Percentiles rank a stretch among this genome's conserved stretches.
Evolutionary conservation across 2,329 filamentous ascomycete species (phyloP).

Genomic region (Pyrenochaeta sp.): DNA sequence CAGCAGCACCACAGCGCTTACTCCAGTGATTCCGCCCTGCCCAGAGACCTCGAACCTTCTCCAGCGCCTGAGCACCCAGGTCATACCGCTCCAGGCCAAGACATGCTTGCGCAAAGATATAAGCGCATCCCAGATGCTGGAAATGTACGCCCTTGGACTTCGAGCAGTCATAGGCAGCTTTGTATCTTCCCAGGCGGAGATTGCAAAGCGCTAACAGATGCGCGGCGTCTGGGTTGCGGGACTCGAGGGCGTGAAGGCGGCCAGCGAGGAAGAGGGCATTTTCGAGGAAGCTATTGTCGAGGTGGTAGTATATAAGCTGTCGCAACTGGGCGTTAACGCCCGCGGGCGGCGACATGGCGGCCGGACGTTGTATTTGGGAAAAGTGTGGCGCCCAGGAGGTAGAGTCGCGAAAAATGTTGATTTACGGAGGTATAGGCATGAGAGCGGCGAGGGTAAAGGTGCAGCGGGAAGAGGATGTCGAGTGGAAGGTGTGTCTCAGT

Average conservation of each 20-base stretch:
- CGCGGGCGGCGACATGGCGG: conserved; percentile 64
- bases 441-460: conserved; percentile 25
- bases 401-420: conserved; percentile 11
- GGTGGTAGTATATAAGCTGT: conserved; percentile 73
- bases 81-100: conserved; percentile 78
- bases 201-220: conserved; percentile 88
- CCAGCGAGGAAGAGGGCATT: conserved; percentile 96
- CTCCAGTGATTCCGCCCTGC: conserved; percentile 77
- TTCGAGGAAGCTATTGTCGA: conserved; percentile 88
- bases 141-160: conserved; percentile 75
- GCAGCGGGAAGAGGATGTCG: conserved; percentile 5
- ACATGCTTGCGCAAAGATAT: conserved; percentile 90
- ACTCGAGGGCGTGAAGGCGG: conserved; percentile 83
- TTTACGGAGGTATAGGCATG: conserved; percentile 34
- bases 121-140: conserved; percentile 84
- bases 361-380: conserved; percentile 21
- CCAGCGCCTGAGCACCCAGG: conserved; percentile 83
- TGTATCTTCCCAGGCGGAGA: conserved; percentile 80
- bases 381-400: conserved; percentile 13
- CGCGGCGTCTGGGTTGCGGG: conserved; percentile 78
- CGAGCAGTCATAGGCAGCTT: conserved; percentile 85
- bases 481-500: conserved; percentile 24
- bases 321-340: conserved; percentile 68
- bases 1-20: conserved; percentile 54
- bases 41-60: conserved; percentile 83